Percentiles rank a stretch among this genome's conserved stretches.
These are phyloP conservation scores for Russula earlei DNA, from an alignment of 768 basidiomycete genomes.

Conservation along the genomic window DNA sequence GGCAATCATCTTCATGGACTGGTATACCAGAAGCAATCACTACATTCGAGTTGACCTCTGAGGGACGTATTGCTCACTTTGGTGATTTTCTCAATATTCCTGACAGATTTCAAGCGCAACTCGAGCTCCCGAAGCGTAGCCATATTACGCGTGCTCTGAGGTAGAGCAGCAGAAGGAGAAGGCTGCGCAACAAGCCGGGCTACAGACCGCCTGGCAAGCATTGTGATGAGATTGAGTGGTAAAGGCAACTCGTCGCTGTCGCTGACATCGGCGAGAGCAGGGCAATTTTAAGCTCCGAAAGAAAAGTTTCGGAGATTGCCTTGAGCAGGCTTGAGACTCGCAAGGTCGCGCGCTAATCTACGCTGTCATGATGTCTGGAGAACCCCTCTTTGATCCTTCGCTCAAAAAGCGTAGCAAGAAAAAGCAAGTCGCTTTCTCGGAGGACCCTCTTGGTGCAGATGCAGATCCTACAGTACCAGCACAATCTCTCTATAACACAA, in stretches of 20 bases:
- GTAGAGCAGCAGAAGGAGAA: conserved; percentile 31
- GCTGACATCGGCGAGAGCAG: conserved; percentile 19
- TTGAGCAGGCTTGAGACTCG: neutral
- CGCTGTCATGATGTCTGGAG: conserved; percentile 52
- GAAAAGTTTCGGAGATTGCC: conserved; percentile 5
- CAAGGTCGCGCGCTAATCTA: neutral
- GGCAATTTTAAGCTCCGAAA: conserved; percentile 14
- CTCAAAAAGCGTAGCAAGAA: conserved; percentile 80
- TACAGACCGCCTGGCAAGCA: conserved; percentile 44
- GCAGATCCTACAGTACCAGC: conserved; percentile 76
- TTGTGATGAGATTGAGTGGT: conserved; percentile 19
- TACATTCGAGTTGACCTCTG: neutral
- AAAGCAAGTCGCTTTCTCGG: conserved; percentile 76
- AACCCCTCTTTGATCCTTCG: conserved; percentile 76
- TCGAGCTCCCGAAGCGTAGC: conserved; percentile 98
- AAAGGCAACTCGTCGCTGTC: conserved; percentile 20
- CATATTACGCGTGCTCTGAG: conserved; percentile 68
- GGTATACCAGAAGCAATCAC: conserved; percentile 8
- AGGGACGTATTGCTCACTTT: conserved; percentile 51
- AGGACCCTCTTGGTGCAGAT: conserved; percentile 74
- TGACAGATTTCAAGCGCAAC: conserved; percentile 89
- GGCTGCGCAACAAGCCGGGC: conserved; percentile 36
- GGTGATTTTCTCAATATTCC: conserved; percentile 99
- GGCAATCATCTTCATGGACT: conserved; percentile 99
- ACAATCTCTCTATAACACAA: conserved; percentile 63